Percentiles rank a stretch among this genome's conserved stretches.
Conservation (phyloP, 179 eudicot species). For the Sideroxylon spinosum region DNA sequence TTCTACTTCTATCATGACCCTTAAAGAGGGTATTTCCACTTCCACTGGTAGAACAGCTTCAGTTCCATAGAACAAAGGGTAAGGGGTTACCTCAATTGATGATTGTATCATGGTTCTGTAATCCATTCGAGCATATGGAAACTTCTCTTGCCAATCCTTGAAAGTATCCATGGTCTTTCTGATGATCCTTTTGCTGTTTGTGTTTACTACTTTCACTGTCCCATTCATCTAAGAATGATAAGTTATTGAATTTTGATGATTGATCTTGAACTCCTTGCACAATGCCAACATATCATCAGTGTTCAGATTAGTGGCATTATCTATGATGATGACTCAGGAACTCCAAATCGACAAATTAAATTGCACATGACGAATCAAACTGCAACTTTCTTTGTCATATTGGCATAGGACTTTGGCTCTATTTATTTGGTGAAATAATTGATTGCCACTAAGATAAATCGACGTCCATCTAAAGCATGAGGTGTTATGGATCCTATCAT, state of each 20-base stretch:
- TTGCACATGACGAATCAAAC: not conserved
- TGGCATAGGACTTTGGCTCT: not conserved
- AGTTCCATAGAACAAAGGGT: slow-evolving; percentile 10
- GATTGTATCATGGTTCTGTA: not conserved
- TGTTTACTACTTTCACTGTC: not conserved
- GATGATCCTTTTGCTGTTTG: not conserved
- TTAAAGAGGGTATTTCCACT: not conserved
- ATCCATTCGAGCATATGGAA: not conserved
- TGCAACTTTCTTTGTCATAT: not conserved
- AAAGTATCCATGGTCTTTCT: not conserved
- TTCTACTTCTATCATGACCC: not conserved
- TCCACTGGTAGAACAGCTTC: not conserved
- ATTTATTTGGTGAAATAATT: slow-evolving; percentile 5
- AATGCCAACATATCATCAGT: not conserved
- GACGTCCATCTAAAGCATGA: not conserved
- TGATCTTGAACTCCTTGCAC: not conserved
- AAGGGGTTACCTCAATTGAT: not conserved
- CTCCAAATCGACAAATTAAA: not conserved
- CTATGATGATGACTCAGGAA: not conserved
- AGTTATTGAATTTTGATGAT: not conserved
- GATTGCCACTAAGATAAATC: not conserved
- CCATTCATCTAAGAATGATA: not conserved
- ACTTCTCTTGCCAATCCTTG: not conserved
- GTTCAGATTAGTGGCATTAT: not conserved
- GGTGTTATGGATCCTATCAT: not conserved